These are phyloP conservation scores for Coniochaeta sp. DNA, from an alignment of 2,329 filamentous ascomycete genomes.

Conservation along the genomic window DNA sequence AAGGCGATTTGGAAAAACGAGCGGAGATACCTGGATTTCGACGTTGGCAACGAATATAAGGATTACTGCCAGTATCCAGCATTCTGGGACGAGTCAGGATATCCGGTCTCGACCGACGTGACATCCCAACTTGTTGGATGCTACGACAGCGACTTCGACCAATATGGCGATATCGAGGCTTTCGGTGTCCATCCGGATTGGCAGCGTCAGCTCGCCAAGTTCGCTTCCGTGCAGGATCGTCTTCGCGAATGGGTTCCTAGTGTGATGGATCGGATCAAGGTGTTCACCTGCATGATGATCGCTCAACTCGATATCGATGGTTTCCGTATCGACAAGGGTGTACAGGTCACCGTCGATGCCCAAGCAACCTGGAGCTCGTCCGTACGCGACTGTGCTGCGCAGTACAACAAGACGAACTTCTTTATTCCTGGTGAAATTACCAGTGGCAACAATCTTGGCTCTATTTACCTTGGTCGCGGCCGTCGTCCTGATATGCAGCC, in stretches of 20 bases:
- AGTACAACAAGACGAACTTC: slow-evolving; percentile 53
- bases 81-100: slow-evolving; percentile 55
- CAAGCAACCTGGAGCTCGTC: slow-evolving; percentile 48
- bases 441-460: slow-evolving; percentile 51
- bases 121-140: slow-evolving; percentile 42
- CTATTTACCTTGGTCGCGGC: slow-evolving; percentile 54
- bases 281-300: slow-evolving; percentile 57
- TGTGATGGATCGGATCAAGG: slow-evolving; percentile 48
- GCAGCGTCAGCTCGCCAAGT: slow-evolving; percentile 57
- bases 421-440: slow-evolving; percentile 58
- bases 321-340: slow-evolving; percentile 60
- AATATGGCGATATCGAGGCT: slow-evolving; percentile 54
- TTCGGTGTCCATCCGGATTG: slow-evolving; percentile 57
- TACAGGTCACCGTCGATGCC: slow-evolving; percentile 55
- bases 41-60: slow-evolving; percentile 41
- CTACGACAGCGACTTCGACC: slow-evolving; percentile 57
- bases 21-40: slow-evolving; percentile 51
- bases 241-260: slow-evolving; percentile 55
- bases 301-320: slow-evolving; percentile 56
- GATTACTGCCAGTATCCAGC: slow-evolving; percentile 49
- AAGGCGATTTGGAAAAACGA: slow-evolving; percentile 47
- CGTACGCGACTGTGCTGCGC: slow-evolving; percentile 48
- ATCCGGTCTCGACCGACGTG: slow-evolving; percentile 36
- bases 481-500: slow-evolving; percentile 47
- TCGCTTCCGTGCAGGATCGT: slow-evolving; percentile 60